Conservation (phyloP, 1,284 basidiomycete genomes). For the Leccinum subrobustum region DNA sequence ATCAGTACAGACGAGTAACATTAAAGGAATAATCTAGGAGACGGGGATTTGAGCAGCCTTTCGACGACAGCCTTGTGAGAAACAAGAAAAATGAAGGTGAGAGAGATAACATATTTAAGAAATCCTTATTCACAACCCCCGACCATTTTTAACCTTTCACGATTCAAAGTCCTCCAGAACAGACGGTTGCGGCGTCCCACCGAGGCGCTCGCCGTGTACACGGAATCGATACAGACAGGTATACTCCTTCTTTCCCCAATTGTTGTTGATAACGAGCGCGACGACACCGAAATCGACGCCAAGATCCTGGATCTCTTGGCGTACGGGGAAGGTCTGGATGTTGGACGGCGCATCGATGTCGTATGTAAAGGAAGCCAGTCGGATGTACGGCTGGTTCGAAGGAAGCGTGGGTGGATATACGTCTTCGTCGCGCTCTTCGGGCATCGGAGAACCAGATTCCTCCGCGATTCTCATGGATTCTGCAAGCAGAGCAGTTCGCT, state of each 20-base stretch:
- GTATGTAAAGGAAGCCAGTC: constrained; percentile 79
- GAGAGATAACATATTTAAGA: constrained; percentile 1
- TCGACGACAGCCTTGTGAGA: neutral
- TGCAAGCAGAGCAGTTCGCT: constrained; percentile 37
- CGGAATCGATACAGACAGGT: constrained; percentile 92
- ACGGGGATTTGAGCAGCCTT: neutral
- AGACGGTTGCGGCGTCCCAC: constrained; percentile 26
- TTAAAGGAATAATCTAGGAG: constrained; percentile 27
- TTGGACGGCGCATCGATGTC: constrained; percentile 66
- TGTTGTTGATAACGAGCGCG: constrained; percentile 74
- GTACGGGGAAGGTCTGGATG: constrained; percentile 86
- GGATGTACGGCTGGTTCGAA: constrained; percentile 58
- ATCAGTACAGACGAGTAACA: constrained; percentile 26
- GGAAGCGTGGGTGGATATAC: constrained; percentile 55
- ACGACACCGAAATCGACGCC: constrained; percentile 82
- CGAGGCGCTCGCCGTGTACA: constrained; percentile 59
- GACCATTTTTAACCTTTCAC: constrained; percentile 8
- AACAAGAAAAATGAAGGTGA: neutral
- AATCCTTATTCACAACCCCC: constrained; percentile 12
- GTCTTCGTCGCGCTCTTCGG: constrained; percentile 37
- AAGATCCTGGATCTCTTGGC: constrained; percentile 62
- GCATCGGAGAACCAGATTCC: constrained; percentile 36
- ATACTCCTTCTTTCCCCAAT: constrained; percentile 82
- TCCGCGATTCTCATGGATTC: constrained; percentile 38
- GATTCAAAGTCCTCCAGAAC: constrained; percentile 14